Evolutionary conservation across 225 moss, liverwort and hornwort species (phyloP).

Genomic region (Marchantia polymorpha): DNA sequence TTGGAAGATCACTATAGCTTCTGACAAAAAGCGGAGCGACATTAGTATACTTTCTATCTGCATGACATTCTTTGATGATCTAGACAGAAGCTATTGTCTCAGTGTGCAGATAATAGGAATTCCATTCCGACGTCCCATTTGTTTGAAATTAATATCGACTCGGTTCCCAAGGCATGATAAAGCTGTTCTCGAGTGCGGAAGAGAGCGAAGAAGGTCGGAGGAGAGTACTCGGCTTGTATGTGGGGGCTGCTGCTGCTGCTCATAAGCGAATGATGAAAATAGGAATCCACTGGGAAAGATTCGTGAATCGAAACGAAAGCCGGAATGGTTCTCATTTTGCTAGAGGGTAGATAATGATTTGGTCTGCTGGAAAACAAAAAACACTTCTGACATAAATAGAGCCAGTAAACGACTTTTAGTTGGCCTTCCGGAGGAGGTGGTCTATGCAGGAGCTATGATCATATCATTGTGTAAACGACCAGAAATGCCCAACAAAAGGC

Average conservation of each 20-base stretch:
- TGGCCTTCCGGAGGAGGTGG: neutral
- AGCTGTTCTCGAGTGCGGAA: neutral
- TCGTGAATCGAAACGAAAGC: neutral
- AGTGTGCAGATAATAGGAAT: neutral
- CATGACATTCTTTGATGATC: neutral
- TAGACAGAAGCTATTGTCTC: neutral
- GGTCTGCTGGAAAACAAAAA: constrained; percentile 6
- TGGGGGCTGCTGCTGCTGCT: neutral
- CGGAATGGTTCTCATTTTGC: neutral
- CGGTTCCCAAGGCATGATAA: neutral
- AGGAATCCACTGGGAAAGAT: neutral
- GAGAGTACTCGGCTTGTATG: neutral
- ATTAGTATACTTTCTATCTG: neutral
- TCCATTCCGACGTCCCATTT: neutral
- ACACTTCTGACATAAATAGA: constrained; percentile 7
- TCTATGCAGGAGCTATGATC: neutral
- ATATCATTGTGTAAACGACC: neutral
- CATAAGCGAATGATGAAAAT: neutral
- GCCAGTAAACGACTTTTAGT: neutral
- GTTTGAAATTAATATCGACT: neutral
- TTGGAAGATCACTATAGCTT: neutral
- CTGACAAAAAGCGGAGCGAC: neutral
- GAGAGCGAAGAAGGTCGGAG: neutral
- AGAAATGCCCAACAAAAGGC: neutral
- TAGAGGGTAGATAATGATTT: neutral